Base-by-base conservation (phyloP, 2,329 filamentous ascomycete genomes). In the Fusarium kyushuense region DNA sequence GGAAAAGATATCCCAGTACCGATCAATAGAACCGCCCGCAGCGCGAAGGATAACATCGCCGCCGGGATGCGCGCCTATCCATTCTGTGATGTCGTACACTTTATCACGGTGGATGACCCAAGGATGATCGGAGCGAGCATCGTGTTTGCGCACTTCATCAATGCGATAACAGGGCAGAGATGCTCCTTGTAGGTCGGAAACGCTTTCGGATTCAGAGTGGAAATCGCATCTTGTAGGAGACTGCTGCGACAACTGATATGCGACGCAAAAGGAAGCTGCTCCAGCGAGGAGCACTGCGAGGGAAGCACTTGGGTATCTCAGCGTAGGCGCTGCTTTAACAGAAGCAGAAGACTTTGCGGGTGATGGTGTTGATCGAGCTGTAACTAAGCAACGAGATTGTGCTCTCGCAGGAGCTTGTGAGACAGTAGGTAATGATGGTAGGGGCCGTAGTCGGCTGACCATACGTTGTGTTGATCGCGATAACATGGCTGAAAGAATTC, bases 31-130 rank as follows among this genome's bases (percentile, higher is more conserved):
- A 36, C 86, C 85, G 5, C 89, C 89, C 2, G 87, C 88, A 2
- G 89, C 89, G 30, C 86, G 84, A 11, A 91, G 80, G 60, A 92
- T 92, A 16, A 92, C 87, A 53, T 90, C 86, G 41, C 89, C 89
- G 5, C 89, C 89, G 0, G 89, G 89, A 72, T 92, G 89, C 1
- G 84, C 87, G 2, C 82, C 79, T 23, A 91, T 79, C 87, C 89
- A 92, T 51, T 90, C 87, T 1, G 89, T 91, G 53, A 92, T 91
- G 72, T 92, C 86, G 80, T 91, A 92, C 21, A 92, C 88, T 58
- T 87, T 86, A 73, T 87, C 86, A 25, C 83, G 86, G 54, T 84
- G 83, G n/a, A 86, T 87, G 6, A 92, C 85, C 89, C 89, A 92
- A 4, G 88, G 88, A 12, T 80, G 77, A 2, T 82, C 74, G 0